Conservation (phyloP, 495 filamentous ascomycete species). For the Chaetomium tenue region DNA sequence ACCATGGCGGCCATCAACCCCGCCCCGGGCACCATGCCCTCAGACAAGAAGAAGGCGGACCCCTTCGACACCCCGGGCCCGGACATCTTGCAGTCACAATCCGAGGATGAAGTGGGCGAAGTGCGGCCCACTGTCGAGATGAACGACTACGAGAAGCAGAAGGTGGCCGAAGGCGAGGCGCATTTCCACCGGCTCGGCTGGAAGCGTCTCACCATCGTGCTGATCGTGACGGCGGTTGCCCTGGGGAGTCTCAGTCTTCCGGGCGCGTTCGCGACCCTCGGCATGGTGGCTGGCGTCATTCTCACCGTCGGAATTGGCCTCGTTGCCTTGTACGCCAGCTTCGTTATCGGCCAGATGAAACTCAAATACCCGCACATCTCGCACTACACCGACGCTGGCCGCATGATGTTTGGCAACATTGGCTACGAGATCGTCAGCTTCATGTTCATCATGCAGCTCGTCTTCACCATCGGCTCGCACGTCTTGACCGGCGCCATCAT, state of each 20-base stretch:
- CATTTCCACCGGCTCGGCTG: constrained; percentile 49
- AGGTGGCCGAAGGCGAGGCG: constrained; percentile 38
- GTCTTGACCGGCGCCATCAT: constrained; percentile 71
- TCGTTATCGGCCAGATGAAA: constrained; percentile 77
- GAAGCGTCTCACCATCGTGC: constrained; percentile 55
- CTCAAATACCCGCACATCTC: constrained; percentile 66
- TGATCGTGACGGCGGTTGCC: constrained; percentile 73
- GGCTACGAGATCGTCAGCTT: constrained; percentile 64
- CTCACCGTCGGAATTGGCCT: constrained; percentile 61
- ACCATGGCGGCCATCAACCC: constrained; percentile 19
- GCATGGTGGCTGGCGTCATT: constrained; percentile 58
- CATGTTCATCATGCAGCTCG: constrained; percentile 64
- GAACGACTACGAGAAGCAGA: constrained; percentile 43
- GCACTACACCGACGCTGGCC: constrained; percentile 69
- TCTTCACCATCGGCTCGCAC: constrained; percentile 76
- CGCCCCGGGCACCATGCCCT: not conserved
- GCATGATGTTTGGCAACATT: constrained; percentile 60
- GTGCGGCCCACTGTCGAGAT: constrained; percentile 25
- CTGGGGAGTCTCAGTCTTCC: constrained; percentile 68
- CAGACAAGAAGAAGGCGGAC: constrained; percentile 5
- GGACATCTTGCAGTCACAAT: constrained; percentile 6
- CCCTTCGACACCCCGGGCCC: not conserved
- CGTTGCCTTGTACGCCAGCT: constrained; percentile 72
- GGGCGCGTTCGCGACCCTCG: constrained; percentile 60
- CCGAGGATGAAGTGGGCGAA: constrained; percentile 27